These are phyloP conservation scores for Colletotrichum spaethianum DNA, from an alignment of 2,329 filamentous ascomycete genomes.

Conservation along the genomic window DNA sequence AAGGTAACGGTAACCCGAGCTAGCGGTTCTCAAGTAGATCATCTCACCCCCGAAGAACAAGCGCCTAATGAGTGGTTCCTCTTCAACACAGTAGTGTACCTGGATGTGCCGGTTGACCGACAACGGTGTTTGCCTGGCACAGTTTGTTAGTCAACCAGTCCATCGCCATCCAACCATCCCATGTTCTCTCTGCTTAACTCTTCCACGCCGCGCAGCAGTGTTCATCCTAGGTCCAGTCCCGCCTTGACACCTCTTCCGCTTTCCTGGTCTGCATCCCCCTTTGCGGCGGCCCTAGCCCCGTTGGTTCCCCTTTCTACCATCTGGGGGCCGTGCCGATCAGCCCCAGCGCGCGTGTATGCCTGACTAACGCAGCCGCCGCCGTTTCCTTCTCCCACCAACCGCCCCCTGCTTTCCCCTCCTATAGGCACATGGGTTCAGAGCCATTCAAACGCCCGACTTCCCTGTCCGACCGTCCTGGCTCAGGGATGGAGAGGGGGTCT, in stretches of 20 bases:
- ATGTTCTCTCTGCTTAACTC: not conserved
- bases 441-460: not conserved
- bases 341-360: not conserved
- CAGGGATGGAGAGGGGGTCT: not conserved
- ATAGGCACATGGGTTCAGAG: not conserved
- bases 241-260: not conserved
- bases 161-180: not conserved
- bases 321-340: not conserved
- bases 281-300: not conserved
- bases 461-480: not conserved
- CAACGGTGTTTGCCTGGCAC: not conserved
- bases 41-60: slow-evolving; percentile 17
- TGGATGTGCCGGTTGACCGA: not conserved
- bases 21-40: slow-evolving; percentile 38
- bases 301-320: slow-evolving; percentile 3
- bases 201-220: not conserved
- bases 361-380: slow-evolving; percentile 14
- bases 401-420: not conserved
- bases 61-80: slow-evolving; percentile 21
- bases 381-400: not conserved
- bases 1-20: slow-evolving; percentile 31
- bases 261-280: not conserved
- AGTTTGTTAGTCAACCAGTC: not conserved
- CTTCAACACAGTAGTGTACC: not conserved
- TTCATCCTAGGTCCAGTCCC: not conserved